A percentile compares a stretch with the other conserved stretches of the same genome.
phyloP scores from a whole-genome alignment of 1,284 basidiomycete genomes.

The Veloporphyrellus conicus region DNA sequence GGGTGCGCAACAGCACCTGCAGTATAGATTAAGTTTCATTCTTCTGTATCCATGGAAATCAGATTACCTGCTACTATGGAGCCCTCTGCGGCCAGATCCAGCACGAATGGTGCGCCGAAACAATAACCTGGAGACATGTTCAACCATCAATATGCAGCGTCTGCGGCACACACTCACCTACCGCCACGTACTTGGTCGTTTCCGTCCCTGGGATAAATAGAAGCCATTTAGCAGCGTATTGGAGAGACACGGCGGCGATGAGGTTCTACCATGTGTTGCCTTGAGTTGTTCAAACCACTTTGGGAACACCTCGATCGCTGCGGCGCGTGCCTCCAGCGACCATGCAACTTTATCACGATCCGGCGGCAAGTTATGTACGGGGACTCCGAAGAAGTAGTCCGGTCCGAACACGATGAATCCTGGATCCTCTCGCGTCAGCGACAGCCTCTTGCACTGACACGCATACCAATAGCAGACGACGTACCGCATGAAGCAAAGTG shows the following conservation, averaged over 20 bases:
- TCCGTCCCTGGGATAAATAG: slow-evolving; percentile 5
- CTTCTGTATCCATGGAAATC: not conserved
- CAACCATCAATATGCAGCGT: not conserved
- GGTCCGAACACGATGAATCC: slow-evolving; percentile 29
- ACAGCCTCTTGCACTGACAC: too few species aligned
- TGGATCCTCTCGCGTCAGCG: too few species aligned
- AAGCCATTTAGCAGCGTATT: not conserved
- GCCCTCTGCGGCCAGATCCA: slow-evolving; percentile 43
- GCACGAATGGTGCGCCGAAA: slow-evolving; percentile 51
- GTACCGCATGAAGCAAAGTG: slow-evolving; percentile 46
- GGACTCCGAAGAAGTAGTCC: slow-evolving; percentile 29
- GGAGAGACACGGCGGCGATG: not conserved
- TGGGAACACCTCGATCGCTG: slow-evolving; percentile 20
- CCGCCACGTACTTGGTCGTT: slow-evolving; percentile 33
- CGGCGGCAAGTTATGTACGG: slow-evolving; percentile 7
- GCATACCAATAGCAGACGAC: not conserved
- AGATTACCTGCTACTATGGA: slow-evolving; percentile 43
- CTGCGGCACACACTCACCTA: slow-evolving; percentile 28
- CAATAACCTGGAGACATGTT: slow-evolving; percentile 44
- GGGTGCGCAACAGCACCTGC: slow-evolving; percentile 55
- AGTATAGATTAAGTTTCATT: not conserved
- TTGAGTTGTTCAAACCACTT: slow-evolving; percentile 23
- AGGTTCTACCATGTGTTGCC: slow-evolving; percentile 11
- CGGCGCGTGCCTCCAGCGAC: slow-evolving; percentile 5
- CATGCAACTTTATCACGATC: slow-evolving; percentile 15